These are phyloP conservation scores for Phytopythium kandeliae DNA, from an alignment of 352 stramenopile species.

Conservation along the genomic window DNA sequence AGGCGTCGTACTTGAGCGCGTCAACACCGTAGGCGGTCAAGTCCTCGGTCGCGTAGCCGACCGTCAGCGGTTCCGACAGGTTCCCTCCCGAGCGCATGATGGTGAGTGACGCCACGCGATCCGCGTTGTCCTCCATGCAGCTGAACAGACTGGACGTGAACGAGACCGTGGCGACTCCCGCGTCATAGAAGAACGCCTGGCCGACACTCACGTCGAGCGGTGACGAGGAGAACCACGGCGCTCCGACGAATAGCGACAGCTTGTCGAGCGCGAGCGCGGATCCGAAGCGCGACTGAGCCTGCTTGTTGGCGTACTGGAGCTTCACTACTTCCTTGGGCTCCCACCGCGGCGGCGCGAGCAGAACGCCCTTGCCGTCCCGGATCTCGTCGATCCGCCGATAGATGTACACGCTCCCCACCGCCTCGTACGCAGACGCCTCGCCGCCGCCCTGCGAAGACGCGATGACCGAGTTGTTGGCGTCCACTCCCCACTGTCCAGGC, in stretches of 20 bases:
- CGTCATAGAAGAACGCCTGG: constrained; percentile 65
- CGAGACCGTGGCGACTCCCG: constrained; percentile 37
- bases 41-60: constrained; percentile 77
- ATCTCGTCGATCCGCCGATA: constrained; percentile 59
- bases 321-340: constrained; percentile 65
- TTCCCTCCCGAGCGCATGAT: constrained; percentile 39
- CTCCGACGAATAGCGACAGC: constrained; percentile 50
- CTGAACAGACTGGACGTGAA: constrained; percentile 58
- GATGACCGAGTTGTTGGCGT: constrained; percentile 80
- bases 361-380: constrained; percentile 57
- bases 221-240: constrained; percentile 49
- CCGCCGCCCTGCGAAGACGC: constrained; percentile 19
- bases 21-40: constrained; percentile 55
- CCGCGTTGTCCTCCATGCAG: constrained; percentile 55
- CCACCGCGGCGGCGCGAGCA: constrained; percentile 63
- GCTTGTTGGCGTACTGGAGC: constrained; percentile 70
- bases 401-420: constrained; percentile 62
- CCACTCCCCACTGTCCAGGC: constrained; percentile 60
- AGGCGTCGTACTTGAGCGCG: constrained; percentile 46
- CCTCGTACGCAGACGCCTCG: constrained; percentile 18
- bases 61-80: constrained; percentile 39
- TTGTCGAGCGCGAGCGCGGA: constrained; percentile 45
- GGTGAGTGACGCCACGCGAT: constrained; percentile 56
- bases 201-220: constrained; percentile 28
- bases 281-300: constrained; percentile 49